phyloP scores from a whole-genome alignment of 768 basidiomycete genomes.

The Xerocomellus amylosporus region DNA sequence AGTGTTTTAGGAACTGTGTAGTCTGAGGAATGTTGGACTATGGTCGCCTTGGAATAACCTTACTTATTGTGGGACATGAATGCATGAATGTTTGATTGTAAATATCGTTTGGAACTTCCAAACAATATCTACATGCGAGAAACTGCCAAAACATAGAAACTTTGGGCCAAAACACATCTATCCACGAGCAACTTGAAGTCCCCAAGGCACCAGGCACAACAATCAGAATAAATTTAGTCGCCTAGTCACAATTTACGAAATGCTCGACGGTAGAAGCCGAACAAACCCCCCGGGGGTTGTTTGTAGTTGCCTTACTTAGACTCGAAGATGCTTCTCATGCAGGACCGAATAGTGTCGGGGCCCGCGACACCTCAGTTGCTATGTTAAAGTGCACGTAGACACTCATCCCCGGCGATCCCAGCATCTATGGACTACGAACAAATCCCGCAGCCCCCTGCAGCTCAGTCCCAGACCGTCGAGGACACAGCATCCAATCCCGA shows the following conservation, averaged over 20 bases:
- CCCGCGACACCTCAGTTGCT: background rate
- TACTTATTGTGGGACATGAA: background rate
- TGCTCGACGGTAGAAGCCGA: too few relatives aligned
- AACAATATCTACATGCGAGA: too few relatives aligned
- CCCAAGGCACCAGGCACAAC: too few relatives aligned
- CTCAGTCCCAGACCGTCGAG: background rate
- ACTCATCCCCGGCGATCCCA: background rate
- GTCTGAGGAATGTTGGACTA: background rate
- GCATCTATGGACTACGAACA: slow-evolving; percentile 17
- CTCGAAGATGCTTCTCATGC: too few relatives aligned
- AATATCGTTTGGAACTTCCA: too few relatives aligned
- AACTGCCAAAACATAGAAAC: too few relatives aligned
- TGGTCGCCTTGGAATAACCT: background rate
- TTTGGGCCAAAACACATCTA: too few relatives aligned
- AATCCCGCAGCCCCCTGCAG: background rate
- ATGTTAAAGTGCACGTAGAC: background rate
- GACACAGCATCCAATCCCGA: background rate
- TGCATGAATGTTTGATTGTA: background rate
- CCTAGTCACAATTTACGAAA: too few relatives aligned
- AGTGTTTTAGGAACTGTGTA: slow-evolving; percentile 50
- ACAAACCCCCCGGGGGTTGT: too few relatives aligned
- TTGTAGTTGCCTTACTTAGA: too few relatives aligned
- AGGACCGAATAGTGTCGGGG: background rate
- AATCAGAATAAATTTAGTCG: too few relatives aligned
- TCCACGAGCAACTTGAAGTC: too few relatives aligned